Base-by-base conservation (phyloP, 2,329 filamentous ascomycete genomes). In the Claviceps sp. region DNA sequence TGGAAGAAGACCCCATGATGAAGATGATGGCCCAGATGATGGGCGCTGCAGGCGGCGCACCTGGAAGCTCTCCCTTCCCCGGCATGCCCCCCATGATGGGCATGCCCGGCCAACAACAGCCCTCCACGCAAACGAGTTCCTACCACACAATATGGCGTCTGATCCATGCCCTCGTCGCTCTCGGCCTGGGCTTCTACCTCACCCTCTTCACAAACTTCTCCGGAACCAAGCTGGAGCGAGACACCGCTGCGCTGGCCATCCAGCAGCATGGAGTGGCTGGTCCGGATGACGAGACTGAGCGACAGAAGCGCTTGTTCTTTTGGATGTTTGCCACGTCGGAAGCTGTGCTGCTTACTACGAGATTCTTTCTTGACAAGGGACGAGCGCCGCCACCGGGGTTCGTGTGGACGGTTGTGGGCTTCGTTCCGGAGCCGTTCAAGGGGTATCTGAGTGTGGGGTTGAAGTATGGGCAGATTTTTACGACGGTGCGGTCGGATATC, bases 301-400 rank as follows among this genome's bases (percentile, higher is more conserved):
- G 59, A 48, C 65, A 61, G 44, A 66, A 62, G 56, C 60, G 55
- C 47, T 49, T 68, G 22, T 84, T 89, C 67, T 89, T 91, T 67
- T 88, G 82, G 72, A 76, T 86, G n/a, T 93, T 91, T 63, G 83
- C 85, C 5, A 88, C 86, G 0, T 82, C 80, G 36, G 86, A 93
- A 69, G 75, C 87, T 11, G 64, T 87, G 50, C 71, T 91, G 56
- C 79, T 91, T 57, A 84, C 81, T 1, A 82, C 78, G 34, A 74
- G 86, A 24, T 87, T 84, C 63, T 81, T 89, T 58, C 62, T 88
- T 49, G 85, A 89, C 59, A 79, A 78, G 58, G 76, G 76, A 24
- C 65, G 70, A 41, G 63, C 76, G 46, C 77, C 78, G 54, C 78
- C 77, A 3, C 67, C 72, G 26, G 84, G 85, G 3, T 75, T 86